phyloP scores from a whole-genome alignment of 306 rosid species.

The Trifolium fragiferum region DNA sequence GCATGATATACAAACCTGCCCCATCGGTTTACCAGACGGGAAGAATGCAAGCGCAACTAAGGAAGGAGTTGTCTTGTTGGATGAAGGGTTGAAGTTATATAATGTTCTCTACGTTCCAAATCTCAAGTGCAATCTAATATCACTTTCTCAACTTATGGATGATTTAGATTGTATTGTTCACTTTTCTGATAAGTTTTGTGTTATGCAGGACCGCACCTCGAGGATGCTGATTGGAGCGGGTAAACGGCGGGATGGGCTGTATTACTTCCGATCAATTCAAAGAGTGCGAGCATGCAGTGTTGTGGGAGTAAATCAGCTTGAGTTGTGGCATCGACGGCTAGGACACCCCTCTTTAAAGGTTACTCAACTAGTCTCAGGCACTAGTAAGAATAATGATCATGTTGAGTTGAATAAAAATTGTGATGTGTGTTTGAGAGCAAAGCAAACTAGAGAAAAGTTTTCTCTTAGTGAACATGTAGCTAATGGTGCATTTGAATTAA shows the following conservation, averaged over 20 bases:
- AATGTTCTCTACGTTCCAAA: too few species aligned
- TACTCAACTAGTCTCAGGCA: not conserved
- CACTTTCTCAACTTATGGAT: not conserved
- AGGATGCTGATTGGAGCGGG: conserved; percentile 1
- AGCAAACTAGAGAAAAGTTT: not conserved
- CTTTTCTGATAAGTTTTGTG: not conserved
- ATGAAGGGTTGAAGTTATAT: too few species aligned
- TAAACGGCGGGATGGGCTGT: not conserved
- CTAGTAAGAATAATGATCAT: not conserved
- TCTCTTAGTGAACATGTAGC: not conserved
- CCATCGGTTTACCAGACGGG: too few species aligned
- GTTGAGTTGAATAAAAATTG: not conserved
- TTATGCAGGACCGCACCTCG: not conserved
- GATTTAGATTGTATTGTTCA: not conserved
- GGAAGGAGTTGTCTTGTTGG: too few species aligned
- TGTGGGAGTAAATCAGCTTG: too few species aligned
- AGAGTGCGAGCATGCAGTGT: not conserved
- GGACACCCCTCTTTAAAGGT: too few species aligned
- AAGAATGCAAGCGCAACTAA: too few species aligned
- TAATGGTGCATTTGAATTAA: not conserved
- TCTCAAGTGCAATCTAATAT: too few species aligned
- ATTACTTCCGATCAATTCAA: not conserved
- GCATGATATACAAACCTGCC: too few species aligned
- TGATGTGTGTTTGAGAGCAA: not conserved
- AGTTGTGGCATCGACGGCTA: too few species aligned